Conservation (phyloP, 108 stramenopile genomes). For the Chaetoceros tenuissimus region DNA sequence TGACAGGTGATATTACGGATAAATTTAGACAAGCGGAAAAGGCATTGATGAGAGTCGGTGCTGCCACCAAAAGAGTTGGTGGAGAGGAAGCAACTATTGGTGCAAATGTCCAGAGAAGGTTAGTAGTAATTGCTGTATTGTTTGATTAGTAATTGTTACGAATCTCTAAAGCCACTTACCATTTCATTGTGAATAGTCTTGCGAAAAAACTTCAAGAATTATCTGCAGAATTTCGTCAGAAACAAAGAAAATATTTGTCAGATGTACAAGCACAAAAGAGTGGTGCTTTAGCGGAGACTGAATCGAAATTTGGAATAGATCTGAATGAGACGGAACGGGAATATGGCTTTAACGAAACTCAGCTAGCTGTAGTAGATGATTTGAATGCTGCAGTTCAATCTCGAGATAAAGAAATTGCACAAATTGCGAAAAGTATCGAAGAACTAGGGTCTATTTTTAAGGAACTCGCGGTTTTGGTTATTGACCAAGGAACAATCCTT, state of each 20-base stretch:
- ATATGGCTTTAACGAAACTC: constrained; percentile 60
- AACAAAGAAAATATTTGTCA: constrained; percentile 91
- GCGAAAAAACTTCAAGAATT: constrained; percentile 93
- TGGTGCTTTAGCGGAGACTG: constrained; percentile 51
- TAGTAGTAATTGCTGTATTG: constrained; percentile 5
- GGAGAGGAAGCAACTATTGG: constrained; percentile 82
- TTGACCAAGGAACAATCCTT: constrained; percentile 99
- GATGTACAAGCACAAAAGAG: constrained; percentile 88
- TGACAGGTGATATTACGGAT: constrained; percentile 81
- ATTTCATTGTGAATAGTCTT: constrained; percentile 51
- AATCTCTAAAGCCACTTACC: no score
- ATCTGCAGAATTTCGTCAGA: constrained; percentile 81
- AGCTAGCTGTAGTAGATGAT: constrained; percentile 80
- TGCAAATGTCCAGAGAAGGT: constrained; percentile 78
- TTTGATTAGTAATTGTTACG: no score
- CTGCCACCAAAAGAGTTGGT: constrained; percentile 66
- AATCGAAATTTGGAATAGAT: constrained; percentile 68
- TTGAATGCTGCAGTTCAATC: constrained; percentile 69
- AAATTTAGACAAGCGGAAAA: constrained; percentile 87
- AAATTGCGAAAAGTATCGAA: constrained; percentile 96
- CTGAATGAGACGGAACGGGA: constrained; percentile 36
- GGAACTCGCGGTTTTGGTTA: constrained; percentile 97
- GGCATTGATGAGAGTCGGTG: constrained; percentile 61
- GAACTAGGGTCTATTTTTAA: constrained; percentile 97
- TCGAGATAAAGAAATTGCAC: constrained; percentile 84